Percentiles rank a stretch among this genome's conserved stretches.
Evolutionary conservation across 73 alveolate species (phyloP).

Genomic region (Tetrahymena thermophila): DNA sequence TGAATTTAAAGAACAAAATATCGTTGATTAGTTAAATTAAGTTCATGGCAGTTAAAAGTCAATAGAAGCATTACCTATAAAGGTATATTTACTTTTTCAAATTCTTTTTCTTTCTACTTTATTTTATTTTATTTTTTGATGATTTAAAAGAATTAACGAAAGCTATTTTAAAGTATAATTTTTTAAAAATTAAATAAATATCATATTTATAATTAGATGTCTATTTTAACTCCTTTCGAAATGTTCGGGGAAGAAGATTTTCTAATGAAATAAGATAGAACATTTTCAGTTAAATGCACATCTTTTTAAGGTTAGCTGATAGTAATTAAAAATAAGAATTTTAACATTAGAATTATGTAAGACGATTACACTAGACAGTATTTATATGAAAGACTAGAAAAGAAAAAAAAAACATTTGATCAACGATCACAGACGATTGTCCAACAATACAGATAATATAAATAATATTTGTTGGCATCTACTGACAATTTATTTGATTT

Average conservation of each 20-base stretch:
- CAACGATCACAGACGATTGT: not conserved
- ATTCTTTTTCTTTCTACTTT: too few relatives aligned
- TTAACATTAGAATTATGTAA: not conserved
- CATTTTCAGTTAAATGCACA: not conserved
- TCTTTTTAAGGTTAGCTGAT: not conserved
- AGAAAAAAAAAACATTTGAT: not conserved
- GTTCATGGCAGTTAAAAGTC: not conserved
- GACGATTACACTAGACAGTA: not conserved
- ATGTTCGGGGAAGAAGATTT: constrained; percentile 22
- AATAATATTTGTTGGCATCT: not conserved
- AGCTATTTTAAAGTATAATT: too few relatives aligned
- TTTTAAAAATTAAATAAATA: not conserved
- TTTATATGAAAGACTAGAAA: not conserved
- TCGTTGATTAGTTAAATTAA: not conserved
- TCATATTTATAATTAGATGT: not conserved
- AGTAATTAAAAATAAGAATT: not conserved
- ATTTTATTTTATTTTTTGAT: too few relatives aligned
- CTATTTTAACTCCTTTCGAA: constrained; percentile 5
- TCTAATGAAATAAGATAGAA: not conserved
- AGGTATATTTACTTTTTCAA: too few relatives aligned
- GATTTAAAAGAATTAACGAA: too few relatives aligned
- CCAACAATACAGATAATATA: not conserved
- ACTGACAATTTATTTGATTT: not conserved
- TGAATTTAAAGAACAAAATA: not conserved
- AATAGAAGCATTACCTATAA: not conserved